Conservation (phyloP, 495 filamentous ascomycete genomes). For the Tetracladium setigerum region DNA sequence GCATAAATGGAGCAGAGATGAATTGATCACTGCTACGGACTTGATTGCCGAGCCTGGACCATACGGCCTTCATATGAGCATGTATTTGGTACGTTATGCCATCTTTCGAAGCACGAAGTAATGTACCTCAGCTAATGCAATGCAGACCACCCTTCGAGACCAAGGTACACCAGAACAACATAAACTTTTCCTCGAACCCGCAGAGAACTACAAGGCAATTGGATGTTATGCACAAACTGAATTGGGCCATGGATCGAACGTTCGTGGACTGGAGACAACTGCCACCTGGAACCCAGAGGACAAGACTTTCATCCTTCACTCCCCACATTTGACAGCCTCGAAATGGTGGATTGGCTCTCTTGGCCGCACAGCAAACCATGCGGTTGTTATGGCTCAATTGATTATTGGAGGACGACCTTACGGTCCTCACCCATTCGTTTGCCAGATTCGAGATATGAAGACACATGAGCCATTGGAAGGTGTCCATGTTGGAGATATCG, state of each 20-base stretch:
- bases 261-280: constrained; percentile 65
- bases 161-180: constrained; percentile 65
- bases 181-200: constrained; percentile 56
- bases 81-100: constrained; percentile 46
- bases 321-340: constrained; percentile 56
- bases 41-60: constrained; percentile 60
- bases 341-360: constrained; percentile 80
- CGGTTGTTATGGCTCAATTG: constrained; percentile 67
- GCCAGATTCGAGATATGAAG: constrained; percentile 62
- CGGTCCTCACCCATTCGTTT: constrained; percentile 70
- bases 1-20: constrained; percentile 57
- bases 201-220: constrained; percentile 56
- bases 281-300: constrained; percentile 61
- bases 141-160: constrained; percentile 51
- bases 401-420: constrained; percentile 53
- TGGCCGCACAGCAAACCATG: constrained; percentile 65
- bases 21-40: constrained; percentile 49
- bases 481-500: constrained; percentile 65
- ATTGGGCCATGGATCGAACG: constrained; percentile 67
- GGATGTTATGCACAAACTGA: constrained; percentile 77
- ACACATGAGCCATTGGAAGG: constrained; percentile 65
- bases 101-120: constrained; percentile 7
- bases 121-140: constrained; percentile 20
- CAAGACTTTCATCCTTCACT: constrained; percentile 63
- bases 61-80: constrained; percentile 58